Evolutionary conservation across 805 yeast species (phyloP), one percentile per base, ranked within the genome.

Genomic region (Brettanomyces naardenensis): DNA sequence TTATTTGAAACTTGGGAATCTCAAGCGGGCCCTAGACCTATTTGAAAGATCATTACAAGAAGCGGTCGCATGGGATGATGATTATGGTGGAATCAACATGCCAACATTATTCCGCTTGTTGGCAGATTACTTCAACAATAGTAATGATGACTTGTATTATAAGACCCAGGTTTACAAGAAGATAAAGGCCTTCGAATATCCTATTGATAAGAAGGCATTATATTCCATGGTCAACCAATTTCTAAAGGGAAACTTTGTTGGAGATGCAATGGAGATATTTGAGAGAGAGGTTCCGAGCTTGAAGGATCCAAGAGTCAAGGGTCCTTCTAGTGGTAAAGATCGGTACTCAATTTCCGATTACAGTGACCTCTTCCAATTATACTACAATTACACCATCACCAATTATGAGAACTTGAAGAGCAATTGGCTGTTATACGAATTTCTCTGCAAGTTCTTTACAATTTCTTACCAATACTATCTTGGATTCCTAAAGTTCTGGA

Each of bases 401-500:
- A 36, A 59, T 6, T 59, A 66, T 19, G 40, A 54, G 4, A 56
- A 64, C 25, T 54, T 64, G 18, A 70, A 68, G 40, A 71, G 76
- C 0, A 80, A 81, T 44, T 69, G 75, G 80, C 67, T 66, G 5
- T 57, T 81, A 4, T 81, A 77, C 45, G 75, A 74, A 4, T 73
- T 70, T 38, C 49, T 82, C 32, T 72, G 73, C 48, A 62, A 68
- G 45, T 68, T 71, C 37, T 79, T 81, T 51, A 49, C 60, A 23
- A 64, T 80, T 2, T 83, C 88, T 0, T 71, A 59, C 45, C 78
- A 77, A 4, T 60, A 72, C 4, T 80, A 78, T 49, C 62, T 73
- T 19, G 80, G 80, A 1, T 60, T 78, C 2, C 69, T 83, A 63
- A 58, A 66, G 44, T 71, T 69, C 48, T 78, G 81, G 46, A 69